Evolutionary conservation across 1,284 basidiomycete species (phyloP).

Genomic region (Sporisorium sorghi): DNA sequence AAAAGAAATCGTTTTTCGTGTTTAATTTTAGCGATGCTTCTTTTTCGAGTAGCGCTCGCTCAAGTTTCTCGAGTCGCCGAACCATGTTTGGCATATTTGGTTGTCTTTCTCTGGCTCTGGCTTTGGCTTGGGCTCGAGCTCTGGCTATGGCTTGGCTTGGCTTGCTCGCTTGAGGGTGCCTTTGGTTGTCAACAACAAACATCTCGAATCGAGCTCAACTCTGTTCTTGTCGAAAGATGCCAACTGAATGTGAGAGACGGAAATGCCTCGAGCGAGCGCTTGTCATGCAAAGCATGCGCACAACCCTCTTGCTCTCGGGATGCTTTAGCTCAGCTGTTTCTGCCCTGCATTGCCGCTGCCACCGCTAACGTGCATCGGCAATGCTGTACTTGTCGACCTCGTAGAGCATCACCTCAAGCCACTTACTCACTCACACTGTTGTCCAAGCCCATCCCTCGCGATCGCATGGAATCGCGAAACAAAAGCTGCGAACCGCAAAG

Average conservation of each 20-base stretch:
- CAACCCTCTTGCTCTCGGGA: neutral
- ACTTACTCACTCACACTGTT: neutral
- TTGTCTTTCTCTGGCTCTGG: no score
- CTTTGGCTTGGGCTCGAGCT: neutral
- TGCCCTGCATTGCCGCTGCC: constrained; percentile 4
- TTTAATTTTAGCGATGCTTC: neutral
- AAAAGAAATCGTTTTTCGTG: no score
- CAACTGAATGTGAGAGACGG: no score
- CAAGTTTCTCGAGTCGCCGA: constrained; percentile 4
- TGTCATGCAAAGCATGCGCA: neutral
- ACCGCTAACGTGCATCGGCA: constrained; percentile 6
- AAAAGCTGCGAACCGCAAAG: neutral
- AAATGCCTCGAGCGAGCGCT: neutral
- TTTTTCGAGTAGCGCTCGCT: constrained; percentile 1
- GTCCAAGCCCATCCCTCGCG: neutral
- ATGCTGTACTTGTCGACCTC: constrained; percentile 4
- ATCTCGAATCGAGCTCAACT: neutral
- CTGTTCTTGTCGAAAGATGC: neutral
- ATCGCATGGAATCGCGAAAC: neutral
- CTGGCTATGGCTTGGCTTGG: neutral
- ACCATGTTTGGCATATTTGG: constrained; percentile 2
- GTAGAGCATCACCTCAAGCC: neutral
- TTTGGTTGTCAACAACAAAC: constrained; percentile 12
- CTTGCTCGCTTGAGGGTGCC: neutral
- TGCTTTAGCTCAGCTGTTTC: neutral